These are phyloP conservation scores for Trifolium subterraneum DNA, from an alignment of 306 rosid genomes.

Conservation along the genomic window DNA sequence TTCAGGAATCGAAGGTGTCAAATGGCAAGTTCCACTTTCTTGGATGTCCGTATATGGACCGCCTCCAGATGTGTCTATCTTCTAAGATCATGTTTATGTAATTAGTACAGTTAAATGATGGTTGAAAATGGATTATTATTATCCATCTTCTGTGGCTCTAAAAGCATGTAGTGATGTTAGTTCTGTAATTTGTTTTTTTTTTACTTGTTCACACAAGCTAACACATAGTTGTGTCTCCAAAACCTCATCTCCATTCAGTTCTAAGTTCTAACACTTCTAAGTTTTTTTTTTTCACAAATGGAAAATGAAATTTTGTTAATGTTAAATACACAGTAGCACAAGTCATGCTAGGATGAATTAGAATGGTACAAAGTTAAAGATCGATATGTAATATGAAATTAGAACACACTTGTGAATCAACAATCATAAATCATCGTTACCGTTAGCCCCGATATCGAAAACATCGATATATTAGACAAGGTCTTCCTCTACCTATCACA, in stretches of 20 bases:
- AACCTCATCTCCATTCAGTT: neutral
- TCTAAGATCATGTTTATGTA: slow-evolving; percentile 50
- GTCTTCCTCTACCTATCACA: too few relatives aligned
- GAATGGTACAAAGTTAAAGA: too few relatives aligned
- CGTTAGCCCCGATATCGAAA: too few relatives aligned
- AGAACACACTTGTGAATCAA: too few relatives aligned
- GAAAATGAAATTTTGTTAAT: too few relatives aligned
- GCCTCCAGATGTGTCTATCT: slow-evolving; percentile 77
- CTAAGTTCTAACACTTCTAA: too few relatives aligned
- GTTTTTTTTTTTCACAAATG: too few relatives aligned
- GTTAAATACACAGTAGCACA: too few relatives aligned
- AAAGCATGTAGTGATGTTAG: neutral
- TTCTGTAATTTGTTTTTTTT: neutral
- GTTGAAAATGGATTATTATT: slow-evolving; percentile 14
- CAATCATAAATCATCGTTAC: too few relatives aligned
- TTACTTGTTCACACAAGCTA: neutral
- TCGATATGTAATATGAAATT: too few relatives aligned
- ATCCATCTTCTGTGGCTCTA: neutral
- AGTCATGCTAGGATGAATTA: too few relatives aligned
- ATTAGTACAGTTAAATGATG: slow-evolving; percentile 10
- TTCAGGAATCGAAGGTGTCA: slow-evolving; percentile 57
- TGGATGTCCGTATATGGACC: slow-evolving; percentile 90
- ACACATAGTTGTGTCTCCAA: neutral
- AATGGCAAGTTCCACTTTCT: slow-evolving; percentile 78
- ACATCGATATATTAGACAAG: too few relatives aligned